These are phyloP conservation scores for Sarcomyxa edulis DNA, from an alignment of 768 basidiomycete genomes.

Conservation along the genomic window DNA sequence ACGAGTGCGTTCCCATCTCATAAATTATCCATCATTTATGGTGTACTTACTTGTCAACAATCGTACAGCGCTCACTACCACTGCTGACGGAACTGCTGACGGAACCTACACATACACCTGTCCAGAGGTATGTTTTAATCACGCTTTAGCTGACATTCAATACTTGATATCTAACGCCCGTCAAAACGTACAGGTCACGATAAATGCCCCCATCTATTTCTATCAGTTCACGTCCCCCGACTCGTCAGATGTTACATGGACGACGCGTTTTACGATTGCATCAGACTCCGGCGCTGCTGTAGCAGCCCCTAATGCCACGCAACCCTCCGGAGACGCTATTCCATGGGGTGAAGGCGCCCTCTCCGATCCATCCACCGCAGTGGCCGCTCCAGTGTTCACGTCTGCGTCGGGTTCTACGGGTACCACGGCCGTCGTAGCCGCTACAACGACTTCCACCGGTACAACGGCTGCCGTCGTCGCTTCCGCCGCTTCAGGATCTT, in stretches of 20 bases:
- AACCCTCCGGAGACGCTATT: conserved; percentile 50
- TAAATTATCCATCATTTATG: too few species aligned
- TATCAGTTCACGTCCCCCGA: conserved; percentile 62
- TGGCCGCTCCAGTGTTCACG: conserved; percentile 29
- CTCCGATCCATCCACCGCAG: conserved; percentile 33
- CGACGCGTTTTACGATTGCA: conserved; percentile 73
- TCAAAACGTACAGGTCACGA: conserved; percentile 42
- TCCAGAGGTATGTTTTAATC: conserved; percentile 45
- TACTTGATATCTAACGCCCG: not conserved
- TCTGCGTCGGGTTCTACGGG: too few species aligned
- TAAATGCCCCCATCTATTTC: conserved; percentile 71
- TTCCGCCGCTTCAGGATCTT: conserved; percentile 7
- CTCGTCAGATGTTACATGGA: conserved; percentile 49
- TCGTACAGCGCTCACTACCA: conserved; percentile 56
- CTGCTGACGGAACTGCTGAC: conserved; percentile 56
- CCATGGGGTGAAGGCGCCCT: conserved; percentile 68
- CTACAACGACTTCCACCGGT: conserved; percentile 6
- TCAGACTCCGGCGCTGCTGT: conserved; percentile 37
- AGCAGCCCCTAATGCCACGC: conserved; percentile 44
- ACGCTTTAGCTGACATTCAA: not conserved
- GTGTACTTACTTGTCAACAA: not conserved
- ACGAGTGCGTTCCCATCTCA: conserved; percentile 42
- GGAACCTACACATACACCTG: conserved; percentile 55
- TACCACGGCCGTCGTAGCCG: conserved; percentile 10
- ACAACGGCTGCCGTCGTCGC: conserved; percentile 10